phyloP scores from a whole-genome alignment of 2,329 filamentous ascomycete species.

The Reticulascus tulasneorum region DNA sequence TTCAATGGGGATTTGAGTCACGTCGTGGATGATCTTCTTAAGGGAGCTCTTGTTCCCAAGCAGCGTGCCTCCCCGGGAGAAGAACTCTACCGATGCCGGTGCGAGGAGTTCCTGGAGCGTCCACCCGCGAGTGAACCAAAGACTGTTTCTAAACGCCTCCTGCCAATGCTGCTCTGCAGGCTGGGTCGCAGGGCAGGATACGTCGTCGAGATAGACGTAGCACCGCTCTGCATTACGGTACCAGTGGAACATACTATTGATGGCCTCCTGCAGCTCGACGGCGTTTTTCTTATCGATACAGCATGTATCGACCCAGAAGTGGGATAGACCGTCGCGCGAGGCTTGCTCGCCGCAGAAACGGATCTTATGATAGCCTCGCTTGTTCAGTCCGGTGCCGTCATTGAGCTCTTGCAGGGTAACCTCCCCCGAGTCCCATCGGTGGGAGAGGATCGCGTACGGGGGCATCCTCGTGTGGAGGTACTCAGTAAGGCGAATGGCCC shows the following conservation, averaged over 20 bases:
- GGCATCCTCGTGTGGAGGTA: slow-evolving; percentile 8
- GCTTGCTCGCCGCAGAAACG: slow-evolving; percentile 13
- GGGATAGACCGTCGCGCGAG: slow-evolving; percentile 1
- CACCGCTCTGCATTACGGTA: slow-evolving; percentile 13
- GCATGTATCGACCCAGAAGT: slow-evolving; percentile 17
- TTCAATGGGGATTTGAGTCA: no score
- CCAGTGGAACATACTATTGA: slow-evolving; percentile 18
- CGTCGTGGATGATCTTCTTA: no score
- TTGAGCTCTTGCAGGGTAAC: slow-evolving; percentile 12
- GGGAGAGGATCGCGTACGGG: slow-evolving; percentile 18
- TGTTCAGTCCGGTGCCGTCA: slow-evolving; percentile 2
- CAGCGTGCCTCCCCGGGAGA: no score
- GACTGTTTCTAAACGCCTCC: slow-evolving; percentile 5
- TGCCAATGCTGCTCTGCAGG: not conserved
- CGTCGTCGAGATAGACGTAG: slow-evolving; percentile 15
- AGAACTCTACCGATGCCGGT: no score
- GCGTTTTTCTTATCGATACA: slow-evolving; percentile 16
- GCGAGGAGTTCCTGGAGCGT: no score
- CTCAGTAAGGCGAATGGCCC: no score
- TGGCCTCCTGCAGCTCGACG: slow-evolving; percentile 10
- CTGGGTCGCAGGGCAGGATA: slow-evolving; percentile 1
- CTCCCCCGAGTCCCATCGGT: slow-evolving; percentile 18
- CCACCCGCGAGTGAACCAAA: no score
- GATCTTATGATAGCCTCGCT: slow-evolving; percentile 13
- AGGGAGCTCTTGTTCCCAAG: no score